A percentile compares a stretch with the other conserved stretches of the same genome.
Evolutionary conservation across 495 filamentous ascomycete genomes (phyloP).

Genomic region (Articulospora tetracladia): DNA sequence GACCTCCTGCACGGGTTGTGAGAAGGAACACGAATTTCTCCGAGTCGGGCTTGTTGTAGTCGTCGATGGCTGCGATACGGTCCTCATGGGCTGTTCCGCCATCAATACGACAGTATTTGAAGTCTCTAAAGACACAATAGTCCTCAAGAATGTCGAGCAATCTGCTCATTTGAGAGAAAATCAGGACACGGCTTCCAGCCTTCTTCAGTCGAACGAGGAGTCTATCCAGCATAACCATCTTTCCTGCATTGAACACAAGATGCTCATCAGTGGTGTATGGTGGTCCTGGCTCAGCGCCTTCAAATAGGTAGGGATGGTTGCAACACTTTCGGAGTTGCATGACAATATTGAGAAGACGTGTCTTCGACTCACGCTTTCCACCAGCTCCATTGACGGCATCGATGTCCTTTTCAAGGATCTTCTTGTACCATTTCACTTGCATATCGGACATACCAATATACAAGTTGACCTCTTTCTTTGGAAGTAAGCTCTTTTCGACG

Average conservation of each 20-base stretch:
- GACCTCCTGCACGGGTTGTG: slow-evolving; percentile 93
- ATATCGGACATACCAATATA: slow-evolving; percentile 99
- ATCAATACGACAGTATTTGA: slow-evolving; percentile 96
- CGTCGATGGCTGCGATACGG: slow-evolving; percentile 94
- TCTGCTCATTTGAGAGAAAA: slow-evolving; percentile 99
- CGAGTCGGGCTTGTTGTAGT: slow-evolving; percentile 93
- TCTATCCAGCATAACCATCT: slow-evolving; percentile 97
- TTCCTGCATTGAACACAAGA: slow-evolving; percentile 86
- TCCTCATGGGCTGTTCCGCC: slow-evolving; percentile 97
- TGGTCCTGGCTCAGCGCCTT: slow-evolving; percentile 94
- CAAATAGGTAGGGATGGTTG: slow-evolving; percentile 98
- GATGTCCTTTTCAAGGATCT: slow-evolving; percentile 98
- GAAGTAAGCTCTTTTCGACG: slow-evolving; percentile 95
- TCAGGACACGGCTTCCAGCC: slow-evolving; percentile 87
- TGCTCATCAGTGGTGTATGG: slow-evolving; percentile 99
- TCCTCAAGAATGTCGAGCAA: slow-evolving; percentile 96
- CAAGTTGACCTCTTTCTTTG: slow-evolving; percentile 96
- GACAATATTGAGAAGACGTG: slow-evolving; percentile 96
- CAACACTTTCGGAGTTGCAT: slow-evolving; percentile 99
- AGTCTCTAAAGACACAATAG: slow-evolving; percentile 93
- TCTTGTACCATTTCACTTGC: slow-evolving; percentile 99
- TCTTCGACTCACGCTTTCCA: slow-evolving; percentile 98
- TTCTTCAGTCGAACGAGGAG: slow-evolving; percentile 78
- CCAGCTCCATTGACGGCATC: slow-evolving; percentile 97
- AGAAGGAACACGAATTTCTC: slow-evolving; percentile 98